Conservation (phyloP, 805 yeast genomes). For the Yarrowia porcina region DNA sequence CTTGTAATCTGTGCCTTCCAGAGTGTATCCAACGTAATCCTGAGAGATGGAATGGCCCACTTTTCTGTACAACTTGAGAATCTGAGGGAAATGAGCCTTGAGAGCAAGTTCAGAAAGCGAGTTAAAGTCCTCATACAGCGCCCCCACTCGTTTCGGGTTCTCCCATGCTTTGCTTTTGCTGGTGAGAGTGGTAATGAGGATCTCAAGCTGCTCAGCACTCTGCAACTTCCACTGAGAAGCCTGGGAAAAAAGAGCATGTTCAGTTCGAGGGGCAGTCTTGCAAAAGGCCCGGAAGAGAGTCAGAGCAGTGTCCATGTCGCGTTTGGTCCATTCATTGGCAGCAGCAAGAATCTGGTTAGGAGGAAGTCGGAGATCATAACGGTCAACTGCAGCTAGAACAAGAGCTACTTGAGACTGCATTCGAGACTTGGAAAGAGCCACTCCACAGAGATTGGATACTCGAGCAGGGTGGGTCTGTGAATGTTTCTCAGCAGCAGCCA, state of each 20-base stretch:
- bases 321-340: not conserved
- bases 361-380: not conserved
- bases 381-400: not conserved
- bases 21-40: conserved; percentile 17
- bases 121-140: not conserved
- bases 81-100: not conserved
- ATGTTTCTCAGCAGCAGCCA: not conserved
- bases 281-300: conserved; percentile 6
- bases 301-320: not conserved
- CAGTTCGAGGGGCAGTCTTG: not conserved
- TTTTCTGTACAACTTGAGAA: conserved; percentile 7
- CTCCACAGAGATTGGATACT: not conserved
- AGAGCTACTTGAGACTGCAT: not conserved
- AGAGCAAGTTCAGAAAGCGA: conserved; percentile 4
- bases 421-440: not conserved
- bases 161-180: not conserved
- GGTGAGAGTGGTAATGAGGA: not conserved
- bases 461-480: not conserved
- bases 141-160: not conserved
- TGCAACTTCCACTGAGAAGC: not conserved
- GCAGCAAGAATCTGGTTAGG: not conserved
- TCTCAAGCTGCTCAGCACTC: not conserved
- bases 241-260: not conserved
- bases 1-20: conserved; percentile 2
- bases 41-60: conserved; percentile 7